Percentiles rank a stretch among this genome's conserved stretches.
Evolutionary conservation across 140 eudicot genomes (phyloP).

Genomic region (Stevia rebaudiana): DNA sequence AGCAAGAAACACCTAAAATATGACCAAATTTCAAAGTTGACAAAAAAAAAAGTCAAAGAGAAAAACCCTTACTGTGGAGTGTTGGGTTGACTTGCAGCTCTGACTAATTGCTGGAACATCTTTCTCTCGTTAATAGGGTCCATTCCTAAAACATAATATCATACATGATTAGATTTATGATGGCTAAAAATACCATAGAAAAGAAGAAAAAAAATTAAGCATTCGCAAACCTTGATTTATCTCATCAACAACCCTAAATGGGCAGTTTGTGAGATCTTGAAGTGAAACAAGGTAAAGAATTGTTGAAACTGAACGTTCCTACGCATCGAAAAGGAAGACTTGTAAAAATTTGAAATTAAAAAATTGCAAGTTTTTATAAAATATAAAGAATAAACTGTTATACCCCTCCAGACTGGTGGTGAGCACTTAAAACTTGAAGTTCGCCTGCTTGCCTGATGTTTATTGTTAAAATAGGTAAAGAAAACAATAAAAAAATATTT

Average conservation of each 20-base stretch:
- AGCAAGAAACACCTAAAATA: slow-evolving; percentile 82
- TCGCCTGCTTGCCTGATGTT: slow-evolving; percentile 66
- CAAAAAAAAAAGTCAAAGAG: not conserved
- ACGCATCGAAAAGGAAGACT: slow-evolving; percentile 10
- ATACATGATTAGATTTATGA: not conserved
- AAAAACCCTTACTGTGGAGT: slow-evolving; percentile 84
- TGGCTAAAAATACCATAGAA: not conserved
- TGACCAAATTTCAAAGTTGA: not conserved
- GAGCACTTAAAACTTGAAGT: slow-evolving; percentile 93
- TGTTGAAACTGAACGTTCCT: slow-evolving; percentile 98
- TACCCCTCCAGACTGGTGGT: slow-evolving; percentile 99
- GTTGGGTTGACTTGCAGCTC: slow-evolving; percentile 89
- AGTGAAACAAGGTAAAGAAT: slow-evolving; percentile 95
- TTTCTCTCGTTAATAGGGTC: slow-evolving; percentile 95
- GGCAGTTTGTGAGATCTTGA: slow-evolving; percentile 97
- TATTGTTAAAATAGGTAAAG: slow-evolving; percentile 15
- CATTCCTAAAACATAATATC: slow-evolving; percentile 55
- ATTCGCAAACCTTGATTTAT: slow-evolving; percentile 74
- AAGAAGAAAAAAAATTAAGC: not conserved
- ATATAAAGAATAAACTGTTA: not conserved
- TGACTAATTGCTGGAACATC: slow-evolving; percentile 95
- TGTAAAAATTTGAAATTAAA: not conserved
- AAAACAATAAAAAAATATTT: not conserved
- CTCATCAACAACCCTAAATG: slow-evolving; percentile 98
- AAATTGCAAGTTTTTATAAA: not conserved